Evolutionary conservation across 2,329 filamentous ascomycete genomes (phyloP).

Genomic region (Arthrobotrys megalospora): DNA sequence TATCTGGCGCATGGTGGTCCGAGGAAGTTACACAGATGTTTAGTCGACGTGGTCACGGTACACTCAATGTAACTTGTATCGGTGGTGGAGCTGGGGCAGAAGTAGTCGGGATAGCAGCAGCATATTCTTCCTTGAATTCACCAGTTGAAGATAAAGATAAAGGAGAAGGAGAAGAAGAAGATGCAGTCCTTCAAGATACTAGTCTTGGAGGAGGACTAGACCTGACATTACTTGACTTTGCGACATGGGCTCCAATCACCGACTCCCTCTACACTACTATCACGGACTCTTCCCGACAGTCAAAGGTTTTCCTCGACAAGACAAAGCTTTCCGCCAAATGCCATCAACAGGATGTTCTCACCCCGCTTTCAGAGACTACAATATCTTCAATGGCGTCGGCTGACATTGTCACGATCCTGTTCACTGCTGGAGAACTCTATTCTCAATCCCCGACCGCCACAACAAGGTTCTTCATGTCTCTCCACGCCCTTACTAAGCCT

Average conservation of each 20-base stretch:
- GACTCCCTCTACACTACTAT: conserved; percentile 74
- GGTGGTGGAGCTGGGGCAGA: conserved; percentile 78
- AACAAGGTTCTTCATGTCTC: conserved; percentile 79
- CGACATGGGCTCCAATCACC: conserved; percentile 80
- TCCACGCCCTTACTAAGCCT: conserved; percentile 67
- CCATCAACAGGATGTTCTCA: conserved; percentile 71
- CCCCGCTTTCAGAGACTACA: conserved; percentile 49
- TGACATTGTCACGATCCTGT: conserved; percentile 83
- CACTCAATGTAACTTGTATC: conserved; percentile 71
- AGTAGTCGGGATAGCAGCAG: conserved; percentile 62
- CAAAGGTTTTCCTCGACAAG: conserved; percentile 70
- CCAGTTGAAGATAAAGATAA: neutral
- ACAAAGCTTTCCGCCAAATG: conserved; percentile 69
- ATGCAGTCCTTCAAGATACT: neutral
- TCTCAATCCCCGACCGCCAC: conserved; percentile 81
- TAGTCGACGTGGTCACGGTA: neutral
- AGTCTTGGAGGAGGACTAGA: conserved; percentile 13
- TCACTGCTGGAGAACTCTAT: conserved; percentile 97
- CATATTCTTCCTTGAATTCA: conserved; percentile 40
- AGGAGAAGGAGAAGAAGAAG: conserved; percentile 1
- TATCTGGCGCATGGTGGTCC: conserved; percentile 37
- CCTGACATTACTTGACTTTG: conserved; percentile 81
- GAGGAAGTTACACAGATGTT: conserved; percentile 38
- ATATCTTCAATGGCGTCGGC: conserved; percentile 64
- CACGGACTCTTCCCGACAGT: conserved; percentile 70